A percentile compares a stretch with the other conserved stretches of the same genome.
These are phyloP conservation scores for Rhodotorula graminis DNA, from an alignment of 768 basidiomycete genomes.

Conservation along the genomic window DNA sequence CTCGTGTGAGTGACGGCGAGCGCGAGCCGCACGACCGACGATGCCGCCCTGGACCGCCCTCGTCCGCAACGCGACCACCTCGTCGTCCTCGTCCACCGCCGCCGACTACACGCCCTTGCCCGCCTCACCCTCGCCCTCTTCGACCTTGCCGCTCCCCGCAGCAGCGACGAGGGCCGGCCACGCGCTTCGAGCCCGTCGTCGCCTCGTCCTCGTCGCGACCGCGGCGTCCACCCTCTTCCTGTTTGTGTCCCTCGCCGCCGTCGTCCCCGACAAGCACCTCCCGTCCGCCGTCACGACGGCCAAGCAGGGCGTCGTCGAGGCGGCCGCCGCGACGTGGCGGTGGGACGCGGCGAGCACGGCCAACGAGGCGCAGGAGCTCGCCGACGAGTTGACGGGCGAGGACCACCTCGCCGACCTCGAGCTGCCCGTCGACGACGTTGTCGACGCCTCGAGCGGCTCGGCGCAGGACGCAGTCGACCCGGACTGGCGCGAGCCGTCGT, in stretches of 20 bases:
- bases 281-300: not conserved
- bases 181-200: no score
- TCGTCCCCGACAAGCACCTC: constrained; percentile 10
- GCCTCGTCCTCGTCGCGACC: not conserved
- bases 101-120: not conserved
- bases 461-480: not conserved
- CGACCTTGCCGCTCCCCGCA: not conserved
- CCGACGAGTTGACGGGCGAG: not conserved
- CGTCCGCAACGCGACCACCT: not conserved
- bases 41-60: no score
- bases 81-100: not conserved
- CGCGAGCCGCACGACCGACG: no score
- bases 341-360: not conserved
- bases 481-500: not conserved
- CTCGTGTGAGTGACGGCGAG: no score
- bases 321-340: not conserved
- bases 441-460: no score
- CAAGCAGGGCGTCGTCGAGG: constrained; percentile 1
- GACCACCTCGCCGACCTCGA: not conserved
- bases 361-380: not conserved
- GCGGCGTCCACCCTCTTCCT: not conserved
- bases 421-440: no score
- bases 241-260: not conserved
- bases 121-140: not conserved
- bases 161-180: not conserved